Base-by-base conservation (phyloP, 805 yeast species). In the Metschnikowia corniflorae region DNA sequence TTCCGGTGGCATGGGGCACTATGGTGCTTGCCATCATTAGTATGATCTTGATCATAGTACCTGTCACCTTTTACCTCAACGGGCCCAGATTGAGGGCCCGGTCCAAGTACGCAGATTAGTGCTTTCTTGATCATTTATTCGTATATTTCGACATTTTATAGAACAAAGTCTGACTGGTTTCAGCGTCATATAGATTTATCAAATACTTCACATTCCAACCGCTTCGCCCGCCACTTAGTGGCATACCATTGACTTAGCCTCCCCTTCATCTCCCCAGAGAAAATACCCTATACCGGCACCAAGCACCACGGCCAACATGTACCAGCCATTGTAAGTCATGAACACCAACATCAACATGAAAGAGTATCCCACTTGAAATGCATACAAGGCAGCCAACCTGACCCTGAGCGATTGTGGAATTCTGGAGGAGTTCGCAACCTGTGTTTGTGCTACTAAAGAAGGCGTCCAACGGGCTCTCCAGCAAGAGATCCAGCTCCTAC, bases 321-420 rank as follows among this genome's bases (percentile, higher is more conserved):
- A 72, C 89, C 89, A 86, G 9, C 91, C 86, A 54, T 85, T 85
- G 57, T 82, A 86, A 5, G 91, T 83, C 95, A 86, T 86, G 49
- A 85, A 86, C 0, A 86, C 75, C 47, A 85, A 71, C 95, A 86
- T 85, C 50, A 80, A 61, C 65, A 79, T 62, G 51, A 82, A 81
- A 3, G 87, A 79, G 51, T 78, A 82, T 1, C 80, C 79, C 5
- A 82, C 85, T 51, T 80, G 85, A 7, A 75, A 42, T 1, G 81
- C 88, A 53, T 83, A 83, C 24, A 71, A 47, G 12, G 69, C 42
- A 7, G 80, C 61, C 44, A 60, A 63, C 33, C 58, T 60, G 29
- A 65, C 28, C 41, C 46, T 54, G 21, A 31, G 29, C 6, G 32
- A 30, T 10, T 17, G 16, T 14, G 19, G n/a, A 13, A 17, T 17